Evolutionary conservation across 805 yeast genomes (phyloP), one percentile per base, ranked within the genome.

Genomic region (Torulaspora gathmanii): DNA sequence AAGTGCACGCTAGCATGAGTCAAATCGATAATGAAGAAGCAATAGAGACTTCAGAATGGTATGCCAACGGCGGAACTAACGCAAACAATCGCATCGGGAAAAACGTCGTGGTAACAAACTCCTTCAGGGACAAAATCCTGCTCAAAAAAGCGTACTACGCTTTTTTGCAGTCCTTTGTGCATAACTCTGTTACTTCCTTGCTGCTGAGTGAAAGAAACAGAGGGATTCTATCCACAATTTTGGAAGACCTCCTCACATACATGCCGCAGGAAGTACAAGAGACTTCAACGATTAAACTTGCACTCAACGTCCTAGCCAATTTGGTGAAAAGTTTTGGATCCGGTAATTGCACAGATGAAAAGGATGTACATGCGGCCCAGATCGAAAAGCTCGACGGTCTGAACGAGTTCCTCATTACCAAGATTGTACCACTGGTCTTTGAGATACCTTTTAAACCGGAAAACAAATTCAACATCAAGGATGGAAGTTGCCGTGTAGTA

Each of bases 161-260:
- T 15, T 77, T 90, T 52, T 59, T 93, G 39, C 78, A 83, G 56
- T 75, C 84, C 16, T 66, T 93, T 33, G 74, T 86, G 15, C 75
- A 84, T 50, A 95, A 93, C 67, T 83, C 86, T 58, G 79, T 82
- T 53, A 80, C 91, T 13, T 83, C 95, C 43, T 70, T 93, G 45
- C 77, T 93, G 59, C 69, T 89, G 44, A 77, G 87, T 2, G 80
- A 77, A 47, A 76, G 79, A 34, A 88, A 88, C 63, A 78, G 78
- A 58, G 68, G 66, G 44, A 75, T 69, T 11, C 71, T 89, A 45
- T 83, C 83, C 5, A 69, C 69, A 11, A 72, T 88, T 10, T 69
- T 89, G 47, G 74, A 80, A 50, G 75, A 80, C 44, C 68, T 88
- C 50, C 70, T 89, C 44, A 80, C 75, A 45, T 83, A 78, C 61